Evolutionary conservation across 164 flowering plant species (phyloP).

Genomic region (Hamamelis virginiana): DNA sequence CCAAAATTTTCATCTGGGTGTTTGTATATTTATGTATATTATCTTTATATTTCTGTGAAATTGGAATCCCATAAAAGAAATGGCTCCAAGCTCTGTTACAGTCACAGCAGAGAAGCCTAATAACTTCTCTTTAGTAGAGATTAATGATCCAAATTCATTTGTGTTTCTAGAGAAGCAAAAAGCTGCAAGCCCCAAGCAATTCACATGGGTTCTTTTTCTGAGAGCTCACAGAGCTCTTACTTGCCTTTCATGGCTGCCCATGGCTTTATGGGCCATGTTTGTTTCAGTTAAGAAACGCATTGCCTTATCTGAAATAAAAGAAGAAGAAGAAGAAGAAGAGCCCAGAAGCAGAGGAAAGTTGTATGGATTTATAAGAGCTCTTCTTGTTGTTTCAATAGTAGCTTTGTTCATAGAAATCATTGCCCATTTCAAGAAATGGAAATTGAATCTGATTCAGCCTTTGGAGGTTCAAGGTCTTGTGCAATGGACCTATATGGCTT

Average conservation of each 20-base stretch:
- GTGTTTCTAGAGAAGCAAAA: conserved; percentile 47
- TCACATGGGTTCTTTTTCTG: conserved; percentile 60
- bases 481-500: conserved; percentile 56
- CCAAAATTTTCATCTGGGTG: conserved; percentile 11
- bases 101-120: conserved; percentile 54
- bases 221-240: conserved; percentile 44
- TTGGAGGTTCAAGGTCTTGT: conserved; percentile 48
- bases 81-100: conserved; percentile 55
- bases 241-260: conserved; percentile 41
- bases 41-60: background rate
- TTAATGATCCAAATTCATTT: conserved; percentile 28
- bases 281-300: conserved; percentile 43
- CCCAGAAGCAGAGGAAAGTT: conserved; percentile 44
- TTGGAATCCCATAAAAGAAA: conserved; percentile 12
- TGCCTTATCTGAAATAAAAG: conserved; percentile 26
- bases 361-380: conserved; percentile 48
- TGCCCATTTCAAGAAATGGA: conserved; percentile 60
- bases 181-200: conserved; percentile 49
- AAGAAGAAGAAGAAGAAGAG: conserved; percentile 49
- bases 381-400: conserved; percentile 43
- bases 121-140: conserved; percentile 36
- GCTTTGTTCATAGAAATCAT: conserved; percentile 49
- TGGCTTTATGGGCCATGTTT: conserved; percentile 18
- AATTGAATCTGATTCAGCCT: conserved; percentile 39
- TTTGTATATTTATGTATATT: background rate